Base-by-base conservation (phyloP, 2,329 filamentous ascomycete species). In the Fonsecaea pedrosoi region DNA sequence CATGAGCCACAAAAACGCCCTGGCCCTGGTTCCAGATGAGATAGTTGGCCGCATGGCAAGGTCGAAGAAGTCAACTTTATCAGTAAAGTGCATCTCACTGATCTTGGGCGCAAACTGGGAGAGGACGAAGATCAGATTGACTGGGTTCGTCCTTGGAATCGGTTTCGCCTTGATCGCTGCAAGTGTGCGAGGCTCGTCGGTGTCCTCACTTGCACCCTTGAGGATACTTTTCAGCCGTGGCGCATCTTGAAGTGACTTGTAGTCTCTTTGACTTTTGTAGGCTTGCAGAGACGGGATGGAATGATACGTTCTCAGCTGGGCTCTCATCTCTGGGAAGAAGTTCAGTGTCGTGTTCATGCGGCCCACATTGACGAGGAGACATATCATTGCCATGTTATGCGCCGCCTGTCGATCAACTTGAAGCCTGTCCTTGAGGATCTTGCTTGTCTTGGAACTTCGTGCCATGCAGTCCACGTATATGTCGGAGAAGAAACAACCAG, bases 311-410 rank as follows among this genome's bases (percentile, higher is more conserved):
- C 95, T 90, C 37, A 99, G 85, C 77, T 99, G 95, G 35, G 95
- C 95, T 80, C 95, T 91, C 95, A 99, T 99, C 79, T 99, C 95
- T 25, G 95, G 95, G 77, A 99, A 99, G 84, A 99, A 95, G 76
- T 99, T 99, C 56, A 99, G 84, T 0, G 95, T 99, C 1, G 95
- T 99, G 79, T 99, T 99, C 95, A 99, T 99, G 70, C 95, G 87
- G 66, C 95, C 95, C 70, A 99, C 92, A 76, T 99, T 99, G 77
- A 99, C 95, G 74, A 99, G 82, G 71, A 99, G 82, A 79, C 95
- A 99, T 66, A 99, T 94, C 95, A 99, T 99, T 61, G 95, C 95
- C 95, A 99, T 99, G 75, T 92, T 94, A 78, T 97, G 93, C 40
- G 94, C 95, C 25, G 94, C 94, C 71, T 92, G 90, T 75, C 92